Percentiles rank a stretch among this genome's conserved stretches.
These are phyloP conservation scores for Tricholomella constricta DNA, from an alignment of 768 basidiomycete species.

Conservation along the genomic window DNA sequence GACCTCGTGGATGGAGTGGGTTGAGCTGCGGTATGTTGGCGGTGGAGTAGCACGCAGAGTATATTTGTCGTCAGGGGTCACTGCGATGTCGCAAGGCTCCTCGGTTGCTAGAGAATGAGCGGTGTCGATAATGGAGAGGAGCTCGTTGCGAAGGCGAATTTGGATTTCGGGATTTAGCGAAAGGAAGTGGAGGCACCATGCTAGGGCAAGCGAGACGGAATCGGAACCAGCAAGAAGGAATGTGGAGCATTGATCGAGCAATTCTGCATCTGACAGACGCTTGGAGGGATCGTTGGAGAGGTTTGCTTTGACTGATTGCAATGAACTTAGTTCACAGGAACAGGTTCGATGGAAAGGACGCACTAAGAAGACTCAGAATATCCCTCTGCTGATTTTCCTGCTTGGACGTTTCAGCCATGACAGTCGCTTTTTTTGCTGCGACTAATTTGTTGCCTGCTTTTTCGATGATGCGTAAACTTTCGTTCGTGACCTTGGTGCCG, in stretches of 20 bases:
- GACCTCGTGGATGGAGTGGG: slow-evolving; percentile 20
- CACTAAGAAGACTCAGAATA: slow-evolving; percentile 51
- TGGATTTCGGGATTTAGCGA: slow-evolving; percentile 57
- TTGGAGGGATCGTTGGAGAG: slow-evolving; percentile 44
- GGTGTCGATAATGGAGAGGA: slow-evolving; percentile 22
- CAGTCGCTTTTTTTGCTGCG: slow-evolving; percentile 39
- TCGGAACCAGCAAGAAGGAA: slow-evolving; percentile 69
- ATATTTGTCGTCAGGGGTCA: slow-evolving; percentile 9
- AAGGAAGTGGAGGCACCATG: slow-evolving; percentile 61
- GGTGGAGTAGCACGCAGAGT: slow-evolving; percentile 7
- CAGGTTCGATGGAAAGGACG: slow-evolving; percentile 18
- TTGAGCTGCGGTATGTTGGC: slow-evolving; percentile 10
- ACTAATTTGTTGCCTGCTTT: slow-evolving; percentile 45
- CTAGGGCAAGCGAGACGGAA: slow-evolving; percentile 54
- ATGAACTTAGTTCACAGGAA: slow-evolving; percentile 1
- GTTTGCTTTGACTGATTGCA: slow-evolving; percentile 58
- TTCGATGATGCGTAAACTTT: slow-evolving; percentile 41
- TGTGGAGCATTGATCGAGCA: slow-evolving; percentile 66
- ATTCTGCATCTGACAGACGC: slow-evolving; percentile 58
- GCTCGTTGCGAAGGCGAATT: slow-evolving; percentile 55
- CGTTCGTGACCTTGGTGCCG: slow-evolving; percentile 36
- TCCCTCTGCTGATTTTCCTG: slow-evolving; percentile 41
- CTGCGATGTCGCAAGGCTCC: slow-evolving; percentile 20
- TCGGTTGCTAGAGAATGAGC: slow-evolving; percentile 13
- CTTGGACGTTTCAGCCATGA: slow-evolving; percentile 36